Conservation (phyloP, 768 basidiomycete species). For the Paxillus involutus region DNA sequence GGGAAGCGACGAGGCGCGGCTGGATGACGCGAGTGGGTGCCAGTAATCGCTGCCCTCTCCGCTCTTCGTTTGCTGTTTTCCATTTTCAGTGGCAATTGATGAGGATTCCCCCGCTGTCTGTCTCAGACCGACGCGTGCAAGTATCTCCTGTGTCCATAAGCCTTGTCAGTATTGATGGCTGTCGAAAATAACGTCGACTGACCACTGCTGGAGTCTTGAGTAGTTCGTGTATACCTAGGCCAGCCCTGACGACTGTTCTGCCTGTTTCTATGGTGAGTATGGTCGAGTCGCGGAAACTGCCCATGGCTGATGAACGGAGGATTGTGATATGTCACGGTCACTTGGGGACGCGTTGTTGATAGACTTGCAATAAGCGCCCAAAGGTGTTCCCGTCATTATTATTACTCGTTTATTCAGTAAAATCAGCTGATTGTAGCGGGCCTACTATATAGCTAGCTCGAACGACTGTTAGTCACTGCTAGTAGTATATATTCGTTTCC, state of each 20-base stretch:
- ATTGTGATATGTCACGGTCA: neutral
- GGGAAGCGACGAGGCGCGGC: constrained; percentile 47
- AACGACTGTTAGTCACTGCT: too few relatives aligned
- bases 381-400: neutral
- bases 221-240: constrained; percentile 78
- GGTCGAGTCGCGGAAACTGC: constrained; percentile 80
- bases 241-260: constrained; percentile 68
- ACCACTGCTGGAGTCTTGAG: constrained; percentile 76
- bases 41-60: constrained; percentile 22
- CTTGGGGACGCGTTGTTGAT: constrained; percentile 11
- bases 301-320: constrained; percentile 28
- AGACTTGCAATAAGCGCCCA: neutral
- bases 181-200: constrained; percentile 29
- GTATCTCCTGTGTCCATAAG: constrained; percentile 56
- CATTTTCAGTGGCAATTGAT: constrained; percentile 15
- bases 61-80: constrained; percentile 19
- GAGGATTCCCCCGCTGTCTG: constrained; percentile 35
- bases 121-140: constrained; percentile 78
- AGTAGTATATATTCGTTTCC: neutral
- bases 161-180: constrained; percentile 1
- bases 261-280: constrained; percentile 81
- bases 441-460: too few relatives aligned
- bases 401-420: too few relatives aligned
- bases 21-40: constrained; percentile 42
- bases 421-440: too few relatives aligned